Conservation (phyloP, 1,139 yeast genomes). For the Hemisphaericaspora subhashii region DNA sequence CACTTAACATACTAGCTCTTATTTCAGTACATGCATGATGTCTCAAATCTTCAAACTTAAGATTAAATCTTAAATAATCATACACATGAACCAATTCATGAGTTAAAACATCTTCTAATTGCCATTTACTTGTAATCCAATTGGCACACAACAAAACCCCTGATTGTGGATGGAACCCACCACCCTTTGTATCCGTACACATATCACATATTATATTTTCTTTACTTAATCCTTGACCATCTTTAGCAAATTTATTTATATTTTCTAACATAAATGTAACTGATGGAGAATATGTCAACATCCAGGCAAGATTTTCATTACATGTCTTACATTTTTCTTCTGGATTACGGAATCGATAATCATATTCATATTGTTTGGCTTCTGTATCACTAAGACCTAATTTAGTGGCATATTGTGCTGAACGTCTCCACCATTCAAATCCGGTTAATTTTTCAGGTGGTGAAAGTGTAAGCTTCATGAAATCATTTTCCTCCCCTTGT, state of each 20-base stretch:
- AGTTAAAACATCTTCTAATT: constrained; percentile 84
- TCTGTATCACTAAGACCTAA: constrained; percentile 59
- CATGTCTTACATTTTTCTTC: constrained; percentile 63
- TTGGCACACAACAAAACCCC: constrained; percentile 90
- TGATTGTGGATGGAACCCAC: constrained; percentile 88
- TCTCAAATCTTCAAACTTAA: constrained; percentile 76
- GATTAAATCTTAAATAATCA: constrained; percentile 84
- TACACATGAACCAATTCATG: constrained; percentile 95
- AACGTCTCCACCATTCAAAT: constrained; percentile 82
- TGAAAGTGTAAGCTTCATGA: constrained; percentile 17
- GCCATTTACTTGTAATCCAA: constrained; percentile 73
- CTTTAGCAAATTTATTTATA: constrained; percentile 68
- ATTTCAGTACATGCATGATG: constrained; percentile 98
- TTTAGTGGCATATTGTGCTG: constrained; percentile 72
- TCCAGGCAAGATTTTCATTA: constrained; percentile 75
- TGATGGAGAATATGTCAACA: constrained; percentile 76
- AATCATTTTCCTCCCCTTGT: constrained; percentile 2
- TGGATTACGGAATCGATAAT: constrained; percentile 46
- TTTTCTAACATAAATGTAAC: constrained; percentile 88
- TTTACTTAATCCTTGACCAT: constrained; percentile 20
- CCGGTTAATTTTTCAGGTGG: constrained; percentile 36
- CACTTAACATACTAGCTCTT: constrained; percentile 88
- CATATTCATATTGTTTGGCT: constrained; percentile 57
- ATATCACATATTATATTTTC: constrained; percentile 72
- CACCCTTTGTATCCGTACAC: constrained; percentile 86